Evolutionary conservation across 495 filamentous ascomycete genomes (phyloP).

Genomic region (Penicillium waksmanii): DNA sequence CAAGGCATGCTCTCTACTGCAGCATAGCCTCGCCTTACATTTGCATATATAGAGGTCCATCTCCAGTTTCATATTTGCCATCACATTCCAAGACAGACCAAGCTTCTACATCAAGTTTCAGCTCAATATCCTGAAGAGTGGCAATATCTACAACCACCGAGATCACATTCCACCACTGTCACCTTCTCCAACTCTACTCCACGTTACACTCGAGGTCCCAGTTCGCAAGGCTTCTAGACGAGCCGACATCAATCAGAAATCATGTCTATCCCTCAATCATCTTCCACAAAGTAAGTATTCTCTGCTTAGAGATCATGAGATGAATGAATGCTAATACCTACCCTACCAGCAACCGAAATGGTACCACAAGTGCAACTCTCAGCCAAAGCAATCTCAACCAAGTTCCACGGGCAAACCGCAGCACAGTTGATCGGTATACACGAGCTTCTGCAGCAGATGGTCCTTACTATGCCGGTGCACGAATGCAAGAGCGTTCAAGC

Average conservation of each 20-base stretch:
- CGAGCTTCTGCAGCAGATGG: conserved; percentile 39
- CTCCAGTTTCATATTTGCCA: conserved; percentile 11
- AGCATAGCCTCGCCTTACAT: conserved; percentile 21
- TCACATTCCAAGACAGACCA: conserved; percentile 8
- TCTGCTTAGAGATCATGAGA: background rate
- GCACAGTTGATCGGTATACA: conserved; percentile 37
- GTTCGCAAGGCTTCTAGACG: background rate
- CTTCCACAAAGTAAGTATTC: conserved; percentile 19
- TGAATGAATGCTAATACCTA: conserved; percentile 16
- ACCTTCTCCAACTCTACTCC: background rate
- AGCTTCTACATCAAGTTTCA: background rate
- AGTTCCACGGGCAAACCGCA: conserved; percentile 32
- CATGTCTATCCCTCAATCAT: conserved; percentile 28
- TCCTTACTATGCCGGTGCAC: conserved; percentile 43
- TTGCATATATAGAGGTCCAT: conserved; percentile 29
- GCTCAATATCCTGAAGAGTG: background rate
- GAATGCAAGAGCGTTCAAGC: conserved; percentile 38
- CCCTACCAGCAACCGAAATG: conserved; percentile 18
- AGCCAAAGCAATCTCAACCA: conserved; percentile 39
- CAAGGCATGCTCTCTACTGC: conserved; percentile 21
- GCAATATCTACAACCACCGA: background rate
- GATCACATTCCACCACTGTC: background rate
- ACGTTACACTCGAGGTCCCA: background rate
- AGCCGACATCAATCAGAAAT: background rate
- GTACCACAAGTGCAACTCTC: conserved; percentile 28